Base-by-base conservation (phyloP, 116 monocot genomes). In the Iris pallida region DNA sequence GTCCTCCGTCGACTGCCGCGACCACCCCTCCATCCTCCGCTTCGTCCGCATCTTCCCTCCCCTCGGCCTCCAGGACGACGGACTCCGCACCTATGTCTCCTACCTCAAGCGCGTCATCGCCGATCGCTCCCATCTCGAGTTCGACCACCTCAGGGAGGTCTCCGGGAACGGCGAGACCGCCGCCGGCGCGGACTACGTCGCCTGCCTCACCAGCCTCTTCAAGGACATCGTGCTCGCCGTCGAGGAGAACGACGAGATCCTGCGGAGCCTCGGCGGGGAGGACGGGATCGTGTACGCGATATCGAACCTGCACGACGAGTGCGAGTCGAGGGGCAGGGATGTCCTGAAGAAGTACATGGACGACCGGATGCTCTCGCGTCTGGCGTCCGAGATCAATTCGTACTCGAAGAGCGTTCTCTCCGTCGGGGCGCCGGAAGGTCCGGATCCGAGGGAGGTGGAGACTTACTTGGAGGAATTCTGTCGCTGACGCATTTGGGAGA, bases 371-470 rank as follows among this genome's bases (percentile, higher is more conserved):
- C 73, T 90, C 11, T 20, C 79, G 4, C 79, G 74, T 11, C 68
- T 97, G 6, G 81, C 85, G 0, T 74, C 92, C 5, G 92, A 90
- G 69, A 97, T 97, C 54, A 97, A 97, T 57, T 90, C 87, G 8
- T 87, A 92, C 56, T 90, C 81, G 62, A 97, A 90, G 80, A 92
- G 82, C 57, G 62, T 97, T 61, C 79, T 97, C 12, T 68, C 85
- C 0, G 92, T 82, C 13, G 82, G 65, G 5, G 61, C 75, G 4
- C 14, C 68, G 0, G 88, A 88, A 20, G 88, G 91, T 7, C 91
- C 89, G 1, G 95, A 95, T 69, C 97, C 97, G n/a, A 90, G 97
- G 66, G 90, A 87, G 71, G 75, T 97, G 6, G 97, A 92, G 67
- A 75, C 61, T 46, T 92, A 92, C 49, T 67, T 97, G 57, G 97